Evolutionary conservation across 1,139 yeast species (phyloP), one percentile per base, ranked within the genome.

Genomic region (Yamadazyma spencermartinsiae): DNA sequence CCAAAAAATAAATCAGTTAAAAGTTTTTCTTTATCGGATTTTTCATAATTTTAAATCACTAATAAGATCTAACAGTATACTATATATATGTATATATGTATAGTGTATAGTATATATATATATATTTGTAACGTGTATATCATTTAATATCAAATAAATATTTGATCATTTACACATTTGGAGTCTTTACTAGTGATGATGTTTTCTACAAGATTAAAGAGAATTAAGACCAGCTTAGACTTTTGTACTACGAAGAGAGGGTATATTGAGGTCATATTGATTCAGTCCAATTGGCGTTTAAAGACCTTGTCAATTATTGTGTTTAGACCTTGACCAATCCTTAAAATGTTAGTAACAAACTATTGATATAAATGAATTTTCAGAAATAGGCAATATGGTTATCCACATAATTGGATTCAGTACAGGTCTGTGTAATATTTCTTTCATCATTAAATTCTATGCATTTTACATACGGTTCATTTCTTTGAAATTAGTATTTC

Each of bases 1-100:
- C 97, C 74, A 92, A 90, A 94, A 92, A 92, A 85, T 90, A 89
- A 83, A 66, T 33, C 26, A 34, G 25, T 41, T 34, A 31, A 30
- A 14, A 36, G 31, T 25, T 15, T 25, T 7, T 16, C 16, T 11
- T 14, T 29, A 36, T 27, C n/a, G 27, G 31, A 31, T 32, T 14
- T 17, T 19, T n/a, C 33, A 30, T 30, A 19, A 15, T n/a, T 28
- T 13, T 28, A 28, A n/a, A 6, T 7, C 10, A 5, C 10, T 19
- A 19, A 19, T 19, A 19, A 19, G 21, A 19, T 28, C 21, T 28
- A 16, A 17, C 21, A 28, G 31, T 28, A 28, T 28, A 10, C 21
- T 16, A 16, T 17, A 16, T 17, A 16, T 28, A 17, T 16, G 31
- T 28, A 28, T 16, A 28, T 28, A 17, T 8, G 31, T 16, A 28